Evolutionary conservation across 2,329 filamentous ascomycete species (phyloP).

Genomic region (Hymenoscyphus occultus): DNA sequence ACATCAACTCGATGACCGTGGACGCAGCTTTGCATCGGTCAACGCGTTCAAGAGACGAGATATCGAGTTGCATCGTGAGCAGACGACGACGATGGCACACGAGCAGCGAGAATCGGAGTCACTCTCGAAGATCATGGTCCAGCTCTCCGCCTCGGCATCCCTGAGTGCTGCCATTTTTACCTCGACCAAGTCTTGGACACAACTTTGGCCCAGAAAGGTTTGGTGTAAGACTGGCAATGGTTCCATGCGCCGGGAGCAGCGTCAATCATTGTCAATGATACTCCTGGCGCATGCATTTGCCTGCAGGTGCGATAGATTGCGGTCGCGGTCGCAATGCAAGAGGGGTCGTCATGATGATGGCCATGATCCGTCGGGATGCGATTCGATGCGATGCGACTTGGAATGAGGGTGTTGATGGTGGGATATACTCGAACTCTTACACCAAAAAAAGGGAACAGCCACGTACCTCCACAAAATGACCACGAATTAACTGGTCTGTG

Average conservation of each 20-base stretch:
- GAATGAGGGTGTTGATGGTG: background rate
- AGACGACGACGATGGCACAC: background rate
- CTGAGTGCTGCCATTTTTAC: background rate
- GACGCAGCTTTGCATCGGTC: background rate
- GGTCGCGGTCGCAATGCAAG: background rate
- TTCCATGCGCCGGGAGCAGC: constrained; percentile 12
- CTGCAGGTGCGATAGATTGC: constrained; percentile 6
- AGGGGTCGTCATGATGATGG: background rate
- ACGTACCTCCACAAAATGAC: constrained; percentile 2
- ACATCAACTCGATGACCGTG: background rate
- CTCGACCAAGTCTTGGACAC: background rate
- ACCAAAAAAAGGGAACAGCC: background rate
- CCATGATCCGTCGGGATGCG: background rate
- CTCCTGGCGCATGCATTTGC: constrained; percentile 18
- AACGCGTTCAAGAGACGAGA: background rate
- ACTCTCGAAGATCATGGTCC: background rate
- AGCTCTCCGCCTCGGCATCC: background rate
- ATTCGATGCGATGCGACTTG: background rate
- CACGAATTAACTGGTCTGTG: background rate
- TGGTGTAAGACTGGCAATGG: constrained; percentile 8
- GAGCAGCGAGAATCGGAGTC: background rate
- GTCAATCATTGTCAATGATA: background rate
- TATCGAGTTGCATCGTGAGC: background rate
- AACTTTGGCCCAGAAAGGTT: constrained; percentile 19
- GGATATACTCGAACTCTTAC: background rate